Evolutionary conservation across 1,139 yeast species (phyloP).

Genomic region (Blastobotrys aristatus): DNA sequence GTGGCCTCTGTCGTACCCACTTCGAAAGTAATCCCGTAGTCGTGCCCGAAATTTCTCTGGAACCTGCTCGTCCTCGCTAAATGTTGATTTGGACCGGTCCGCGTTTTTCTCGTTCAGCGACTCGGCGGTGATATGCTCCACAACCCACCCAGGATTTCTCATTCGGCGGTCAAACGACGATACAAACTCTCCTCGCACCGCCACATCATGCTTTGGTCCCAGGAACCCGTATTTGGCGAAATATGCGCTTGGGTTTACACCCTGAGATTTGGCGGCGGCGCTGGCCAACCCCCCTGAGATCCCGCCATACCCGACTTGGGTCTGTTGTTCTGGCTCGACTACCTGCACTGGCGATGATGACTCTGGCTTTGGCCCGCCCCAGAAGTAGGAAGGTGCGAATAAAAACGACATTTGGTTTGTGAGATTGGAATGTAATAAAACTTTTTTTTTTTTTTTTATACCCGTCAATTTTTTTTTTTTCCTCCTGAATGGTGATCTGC

Average conservation of each 20-base stretch:
- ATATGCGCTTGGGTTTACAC: slow-evolving; percentile 58
- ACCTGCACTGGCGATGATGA: neutral
- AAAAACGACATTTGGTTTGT: slow-evolving; percentile 11
- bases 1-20: slow-evolving; percentile 97
- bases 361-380: slow-evolving; percentile 9
- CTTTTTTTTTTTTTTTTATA: neutral
- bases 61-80: slow-evolving; percentile 80
- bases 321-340: slow-evolving; percentile 1
- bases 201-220: slow-evolving; percentile 85
- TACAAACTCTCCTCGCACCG: slow-evolving; percentile 66
- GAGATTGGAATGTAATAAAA: neutral
- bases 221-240: slow-evolving; percentile 77
- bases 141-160: slow-evolving; percentile 85
- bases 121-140: slow-evolving; percentile 83
- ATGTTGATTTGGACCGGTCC: slow-evolving; percentile 75
- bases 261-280: slow-evolving; percentile 10
- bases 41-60: slow-evolving; percentile 72
- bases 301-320: slow-evolving; percentile 5
- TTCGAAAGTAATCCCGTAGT: slow-evolving; percentile 81
- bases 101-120: slow-evolving; percentile 48
- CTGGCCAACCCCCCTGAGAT: slow-evolving; percentile 13
- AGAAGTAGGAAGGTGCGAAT: slow-evolving; percentile 13
- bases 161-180: slow-evolving; percentile 83
- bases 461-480: neutral
- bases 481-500: neutral